Conservation (phyloP, 163 green algal genomes). For the Volvox carteri region DNA sequence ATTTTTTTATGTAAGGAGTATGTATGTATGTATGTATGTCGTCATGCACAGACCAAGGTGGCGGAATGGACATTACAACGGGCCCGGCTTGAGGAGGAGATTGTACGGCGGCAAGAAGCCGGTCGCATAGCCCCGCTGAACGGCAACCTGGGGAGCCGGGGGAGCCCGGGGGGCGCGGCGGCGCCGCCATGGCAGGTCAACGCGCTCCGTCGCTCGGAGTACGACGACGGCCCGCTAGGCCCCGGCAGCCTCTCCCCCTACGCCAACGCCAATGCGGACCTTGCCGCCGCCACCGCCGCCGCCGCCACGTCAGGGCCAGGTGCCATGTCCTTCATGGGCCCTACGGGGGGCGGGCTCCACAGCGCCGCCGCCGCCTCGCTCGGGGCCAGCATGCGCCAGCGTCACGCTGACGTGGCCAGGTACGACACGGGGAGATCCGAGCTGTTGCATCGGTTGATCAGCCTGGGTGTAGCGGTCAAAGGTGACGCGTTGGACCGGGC, state of each 20-base stretch:
- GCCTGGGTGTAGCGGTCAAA: slow-evolving; percentile 8
- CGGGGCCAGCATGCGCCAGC: slow-evolving; percentile 43
- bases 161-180: no score
- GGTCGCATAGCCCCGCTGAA: slow-evolving; percentile 55
- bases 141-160: not conserved
- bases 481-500: slow-evolving; percentile 32
- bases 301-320: not conserved
- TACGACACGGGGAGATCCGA: slow-evolving; percentile 24
- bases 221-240: not conserved
- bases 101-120: slow-evolving; percentile 65
- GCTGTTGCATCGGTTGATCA: not conserved
- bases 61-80: slow-evolving; percentile 61
- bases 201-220: not conserved
- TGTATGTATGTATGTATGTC: no score
- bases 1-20: no score
- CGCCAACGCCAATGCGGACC: slow-evolving; percentile 52
- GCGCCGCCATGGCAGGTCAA: slow-evolving; percentile 20
- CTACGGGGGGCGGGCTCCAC: not conserved
- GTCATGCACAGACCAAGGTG: slow-evolving; percentile 45
- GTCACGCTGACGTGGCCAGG: slow-evolving; percentile 30
- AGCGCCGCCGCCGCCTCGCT: not conserved
- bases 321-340: slow-evolving; percentile 27
- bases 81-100: slow-evolving; percentile 66
- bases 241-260: slow-evolving; percentile 52
- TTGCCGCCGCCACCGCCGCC: slow-evolving; percentile 47